Base-by-base conservation (phyloP, 78 protist species). In the Mantamonas sphyraenae region DNA sequence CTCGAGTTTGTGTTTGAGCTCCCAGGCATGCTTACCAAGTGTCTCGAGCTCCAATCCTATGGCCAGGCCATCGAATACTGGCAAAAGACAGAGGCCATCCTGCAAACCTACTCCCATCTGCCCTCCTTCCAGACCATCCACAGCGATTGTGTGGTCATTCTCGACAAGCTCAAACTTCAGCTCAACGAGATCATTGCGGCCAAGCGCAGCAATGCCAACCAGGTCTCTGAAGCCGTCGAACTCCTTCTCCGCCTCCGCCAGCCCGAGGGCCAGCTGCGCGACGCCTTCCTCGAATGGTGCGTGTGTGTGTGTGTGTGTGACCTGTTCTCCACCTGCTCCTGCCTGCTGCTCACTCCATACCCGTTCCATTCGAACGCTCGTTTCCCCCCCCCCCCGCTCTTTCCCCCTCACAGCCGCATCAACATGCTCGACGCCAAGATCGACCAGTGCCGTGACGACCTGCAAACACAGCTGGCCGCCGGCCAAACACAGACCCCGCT, bases 1-100 rank as follows among this genome's bases (percentile, higher is more conserved):
- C 67, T 92, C 51, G 90, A 88, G 50, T 89, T 86, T 39, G 58
- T 93, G 30, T 81, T 90, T 60, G 94, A 86, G 63, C 84, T 93
- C 63, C 97, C 97, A 16, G 73, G 82, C 17, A 39, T 82, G 16
- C 76, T 92, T 57, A 60, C 62, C 47, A 50, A 76, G 56, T 81
- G 90, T 64, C 20, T 92, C n/a, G 89, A 74, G 34, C 58, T 80
- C 74, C 64, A 79, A 30, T 83, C 83, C 42, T 79, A 30, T 24
- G 51, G 35, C 26, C 22, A 77, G 62, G 90, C 90, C 26, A 92
- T 83, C 30, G 45, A 72, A 50, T 86, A 87, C 77, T 90, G 84
- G 62, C 47, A 34, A 38, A 70, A 81, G 57, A 71, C 89, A 4
- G 20, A 43, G 42, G 82, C 61, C 37, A 75, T 93, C 37, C 74